phyloP scores from a whole-genome alignment of 2,329 filamentous ascomycete genomes.

The Emericellopsis cladophorae region DNA sequence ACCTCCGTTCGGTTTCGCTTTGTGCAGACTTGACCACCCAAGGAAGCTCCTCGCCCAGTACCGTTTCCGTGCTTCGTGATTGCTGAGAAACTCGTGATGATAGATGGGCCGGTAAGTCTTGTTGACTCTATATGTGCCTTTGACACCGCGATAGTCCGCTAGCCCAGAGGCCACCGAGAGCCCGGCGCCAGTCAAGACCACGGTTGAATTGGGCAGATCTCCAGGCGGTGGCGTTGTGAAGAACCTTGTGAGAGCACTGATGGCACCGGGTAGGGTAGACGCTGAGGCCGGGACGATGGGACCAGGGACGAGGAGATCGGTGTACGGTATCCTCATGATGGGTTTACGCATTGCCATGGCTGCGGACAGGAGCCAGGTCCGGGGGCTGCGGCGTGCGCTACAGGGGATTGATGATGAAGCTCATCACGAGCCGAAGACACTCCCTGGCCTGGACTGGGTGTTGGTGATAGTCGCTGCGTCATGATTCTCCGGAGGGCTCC shows the following conservation, averaged over 20 bases:
- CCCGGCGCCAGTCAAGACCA: conserved; percentile 65
- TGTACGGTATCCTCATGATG: conserved; percentile 84
- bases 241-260: conserved; percentile 67
- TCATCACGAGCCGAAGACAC: no score
- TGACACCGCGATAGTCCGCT: conserved; percentile 79
- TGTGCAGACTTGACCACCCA: conserved; percentile 74
- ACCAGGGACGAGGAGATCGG: conserved; percentile 65
- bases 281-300: conserved; percentile 64
- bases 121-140: conserved; percentile 89
- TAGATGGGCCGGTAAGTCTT: conserved; percentile 86
- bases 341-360: conserved; percentile 46
- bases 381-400: no score
- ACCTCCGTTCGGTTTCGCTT: conserved; percentile 65
- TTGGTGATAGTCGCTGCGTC: no score
- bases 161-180: conserved; percentile 89
- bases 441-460: no score
- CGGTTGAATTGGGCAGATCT: conserved; percentile 28
- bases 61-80: conserved; percentile 74
- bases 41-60: conserved; percentile 96
- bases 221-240: conserved; percentile 46
- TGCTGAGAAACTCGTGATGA: conserved; percentile 74
- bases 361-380: no score
- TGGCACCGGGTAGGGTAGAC: conserved; percentile 55
- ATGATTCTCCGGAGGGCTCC: no score
- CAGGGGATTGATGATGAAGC: no score